A percentile compares a stretch with the other conserved stretches of the same genome.
phyloP scores from a whole-genome alignment of 441 rosid genomes.

The Populus hybrid region DNA sequence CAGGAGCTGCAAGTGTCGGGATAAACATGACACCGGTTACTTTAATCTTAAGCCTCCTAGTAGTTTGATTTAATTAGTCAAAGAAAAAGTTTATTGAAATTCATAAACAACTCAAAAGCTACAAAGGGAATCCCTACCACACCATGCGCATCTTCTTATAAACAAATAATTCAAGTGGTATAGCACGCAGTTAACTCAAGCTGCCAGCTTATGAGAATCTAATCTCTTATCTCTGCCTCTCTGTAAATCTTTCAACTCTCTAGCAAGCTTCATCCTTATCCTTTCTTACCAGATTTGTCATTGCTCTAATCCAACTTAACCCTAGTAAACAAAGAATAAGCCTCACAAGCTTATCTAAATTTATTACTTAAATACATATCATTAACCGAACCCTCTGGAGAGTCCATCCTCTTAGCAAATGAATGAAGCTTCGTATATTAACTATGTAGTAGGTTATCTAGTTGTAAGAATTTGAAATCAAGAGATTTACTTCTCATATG shows the following conservation, averaged over 20 bases:
- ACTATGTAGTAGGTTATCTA: neutral
- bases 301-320: conserved; percentile 28
- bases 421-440: neutral
- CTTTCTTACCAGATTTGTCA: conserved; percentile 23
- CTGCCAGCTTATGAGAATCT: conserved; percentile 30
- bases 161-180: conserved; percentile 9
- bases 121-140: conserved; percentile 29
- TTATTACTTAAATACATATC: conserved; percentile 9
- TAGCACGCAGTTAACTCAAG: conserved; percentile 22
- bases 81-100: conserved; percentile 22
- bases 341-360: neutral
- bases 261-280: conserved; percentile 46
- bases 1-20: conserved; percentile 45
- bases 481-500: no score
- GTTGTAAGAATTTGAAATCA: no score
- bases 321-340: conserved; percentile 12
- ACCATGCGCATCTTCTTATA: conserved; percentile 41
- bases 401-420: neutral
- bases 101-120: conserved; percentile 35
- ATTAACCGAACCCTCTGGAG: conserved; percentile 5
- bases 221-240: conserved; percentile 20
- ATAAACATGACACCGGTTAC: conserved; percentile 38
- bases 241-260: neutral
- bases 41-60: conserved; percentile 10
- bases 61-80: conserved; percentile 8